Conservation (phyloP, 1,284 basidiomycete species). For the Irpex sp. region DNA sequence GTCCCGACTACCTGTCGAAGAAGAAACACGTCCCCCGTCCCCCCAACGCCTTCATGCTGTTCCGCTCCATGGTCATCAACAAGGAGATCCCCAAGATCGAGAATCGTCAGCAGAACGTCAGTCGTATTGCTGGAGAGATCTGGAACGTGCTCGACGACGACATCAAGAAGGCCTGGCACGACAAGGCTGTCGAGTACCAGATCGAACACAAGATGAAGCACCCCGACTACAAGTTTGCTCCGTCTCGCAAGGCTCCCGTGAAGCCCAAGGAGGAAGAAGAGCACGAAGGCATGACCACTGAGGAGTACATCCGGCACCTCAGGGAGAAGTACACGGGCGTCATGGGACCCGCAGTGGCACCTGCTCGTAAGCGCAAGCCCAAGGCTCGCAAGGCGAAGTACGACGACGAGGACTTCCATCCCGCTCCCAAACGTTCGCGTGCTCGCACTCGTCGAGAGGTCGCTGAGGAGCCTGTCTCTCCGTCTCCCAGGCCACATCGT, state of each 20-base stretch:
- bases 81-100: conserved; percentile 37
- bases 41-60: conserved; percentile 82
- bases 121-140: conserved; percentile 47
- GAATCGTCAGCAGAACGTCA: conserved; percentile 52
- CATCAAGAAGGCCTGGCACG: conserved; percentile 43
- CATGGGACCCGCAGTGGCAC: conserved; percentile 14
- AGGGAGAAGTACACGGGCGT: conserved; percentile 19
- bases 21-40: conserved; percentile 61
- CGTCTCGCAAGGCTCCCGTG: conserved; percentile 27
- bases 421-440: conserved; percentile 6
- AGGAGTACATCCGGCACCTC: conserved; percentile 18
- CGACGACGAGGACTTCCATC: conserved; percentile 4
- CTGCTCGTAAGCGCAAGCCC: conserved; percentile 18
- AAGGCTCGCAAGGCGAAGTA: conserved; percentile 12
- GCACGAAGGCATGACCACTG: conserved; percentile 7
- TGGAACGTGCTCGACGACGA: conserved; percentile 44
- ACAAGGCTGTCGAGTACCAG: conserved; percentile 34
- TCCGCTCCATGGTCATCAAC: conserved; percentile 69
- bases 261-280: conserved; percentile 15
- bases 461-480: neutral
- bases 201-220: conserved; percentile 36
- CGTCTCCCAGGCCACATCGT: neutral
- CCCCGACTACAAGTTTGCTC: conserved; percentile 44
- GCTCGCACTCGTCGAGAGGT: neutral
- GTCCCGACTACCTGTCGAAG: conserved; percentile 6